phyloP scores from a whole-genome alignment of 2,329 filamentous ascomycete genomes.

The Hymenoscyphus albidus region DNA sequence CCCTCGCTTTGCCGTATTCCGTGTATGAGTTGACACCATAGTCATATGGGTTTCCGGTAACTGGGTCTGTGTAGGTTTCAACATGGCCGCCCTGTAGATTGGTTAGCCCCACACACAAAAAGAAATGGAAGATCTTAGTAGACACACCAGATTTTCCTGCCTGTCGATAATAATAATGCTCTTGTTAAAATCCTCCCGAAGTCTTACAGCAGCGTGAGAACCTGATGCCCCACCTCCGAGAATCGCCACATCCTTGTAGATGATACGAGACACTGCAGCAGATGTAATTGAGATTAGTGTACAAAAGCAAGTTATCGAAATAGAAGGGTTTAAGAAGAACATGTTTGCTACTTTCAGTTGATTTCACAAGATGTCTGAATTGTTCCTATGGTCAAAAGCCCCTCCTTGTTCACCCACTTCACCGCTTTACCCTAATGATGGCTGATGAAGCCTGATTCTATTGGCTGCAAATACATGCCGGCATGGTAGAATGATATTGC shows the following conservation, averaged over 20 bases:
- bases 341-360: background rate
- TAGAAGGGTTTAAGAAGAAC: background rate
- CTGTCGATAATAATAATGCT: slow-evolving; percentile 40
- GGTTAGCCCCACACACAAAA: background rate
- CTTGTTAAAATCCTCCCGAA: slow-evolving; percentile 37
- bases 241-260: slow-evolving; percentile 27
- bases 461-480: too few species aligned
- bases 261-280: background rate
- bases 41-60: slow-evolving; percentile 35
- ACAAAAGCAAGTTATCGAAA: background rate
- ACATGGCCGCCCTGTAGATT: slow-evolving; percentile 45
- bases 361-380: background rate
- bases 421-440: too few species aligned
- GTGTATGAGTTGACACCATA: slow-evolving; percentile 43
- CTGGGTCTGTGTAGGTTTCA: slow-evolving; percentile 42
- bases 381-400: too few species aligned
- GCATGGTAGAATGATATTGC: too few species aligned
- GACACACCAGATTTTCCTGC: slow-evolving; percentile 19
- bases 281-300: background rate
- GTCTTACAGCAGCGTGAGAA: slow-evolving; percentile 39
- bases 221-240: slow-evolving; percentile 43
- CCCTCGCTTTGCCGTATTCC: slow-evolving; percentile 29
- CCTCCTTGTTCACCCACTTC: too few species aligned
- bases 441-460: too few species aligned
- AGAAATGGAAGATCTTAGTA: background rate